A percentile compares a stretch with the other conserved stretches of the same genome.
phyloP scores from a whole-genome alignment of 352 stramenopile species.

The Phytophthora agathidicida region DNA sequence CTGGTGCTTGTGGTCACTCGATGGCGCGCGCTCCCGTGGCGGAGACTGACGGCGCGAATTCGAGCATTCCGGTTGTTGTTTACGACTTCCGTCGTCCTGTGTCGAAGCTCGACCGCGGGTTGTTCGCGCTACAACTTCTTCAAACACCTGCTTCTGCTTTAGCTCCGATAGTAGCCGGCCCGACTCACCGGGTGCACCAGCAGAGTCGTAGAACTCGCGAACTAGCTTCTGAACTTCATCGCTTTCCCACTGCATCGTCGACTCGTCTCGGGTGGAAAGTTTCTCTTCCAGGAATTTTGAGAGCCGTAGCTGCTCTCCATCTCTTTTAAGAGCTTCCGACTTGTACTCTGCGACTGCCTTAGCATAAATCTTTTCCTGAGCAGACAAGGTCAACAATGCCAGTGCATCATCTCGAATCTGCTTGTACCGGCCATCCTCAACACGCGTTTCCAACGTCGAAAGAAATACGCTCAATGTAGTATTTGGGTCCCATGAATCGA shows the following conservation, averaged over 20 bases:
- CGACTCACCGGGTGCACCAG: constrained; percentile 14
- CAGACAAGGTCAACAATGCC: constrained; percentile 40
- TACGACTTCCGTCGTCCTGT: not conserved
- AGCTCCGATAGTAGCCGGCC: constrained; percentile 18
- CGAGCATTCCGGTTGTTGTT: constrained; percentile 6
- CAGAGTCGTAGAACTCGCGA: constrained; percentile 34
- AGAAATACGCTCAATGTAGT: constrained; percentile 63
- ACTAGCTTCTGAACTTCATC: constrained; percentile 31
- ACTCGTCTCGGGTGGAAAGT: constrained; percentile 20
- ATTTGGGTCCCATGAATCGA: constrained; percentile 49
- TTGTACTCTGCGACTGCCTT: constrained; percentile 51
- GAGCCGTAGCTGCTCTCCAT: constrained; percentile 38
- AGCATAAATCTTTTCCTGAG: constrained; percentile 62
- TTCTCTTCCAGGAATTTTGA: constrained; percentile 40
- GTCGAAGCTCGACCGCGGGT: not conserved
- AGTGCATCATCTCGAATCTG: constrained; percentile 47
- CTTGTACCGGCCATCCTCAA: constrained; percentile 40
- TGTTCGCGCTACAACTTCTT: constrained; percentile 17
- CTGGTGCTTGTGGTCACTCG: constrained; percentile 2
- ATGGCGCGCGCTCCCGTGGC: not conserved
- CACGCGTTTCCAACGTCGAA: constrained; percentile 46
- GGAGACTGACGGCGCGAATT: constrained; percentile 10
- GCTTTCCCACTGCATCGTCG: constrained; percentile 23
- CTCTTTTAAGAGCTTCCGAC: constrained; percentile 34
- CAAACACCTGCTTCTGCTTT: constrained; percentile 39